Evolutionary conservation across 1,284 basidiomycete species (phyloP), one percentile per base, ranked within the genome.

Genomic region (Omphalotus olearius): DNA sequence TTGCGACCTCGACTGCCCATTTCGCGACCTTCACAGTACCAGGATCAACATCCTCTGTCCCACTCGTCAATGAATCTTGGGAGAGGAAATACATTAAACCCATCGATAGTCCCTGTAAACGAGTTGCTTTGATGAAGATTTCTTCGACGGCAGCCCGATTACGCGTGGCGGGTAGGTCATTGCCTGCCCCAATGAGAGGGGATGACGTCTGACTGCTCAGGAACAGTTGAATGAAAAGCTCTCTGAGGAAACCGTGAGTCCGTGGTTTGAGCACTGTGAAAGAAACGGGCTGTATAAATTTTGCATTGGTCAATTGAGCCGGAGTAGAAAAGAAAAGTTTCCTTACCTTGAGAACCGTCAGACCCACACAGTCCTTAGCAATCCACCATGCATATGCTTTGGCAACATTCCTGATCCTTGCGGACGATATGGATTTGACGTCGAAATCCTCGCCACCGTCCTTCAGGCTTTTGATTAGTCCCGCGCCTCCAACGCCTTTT

Each of bases 311-410:
- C n/a, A 17, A 2, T n/a, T 23, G 35, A 38, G 55, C 53, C 14
- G 14, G 6, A 38, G 18, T 23, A 33, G 30, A 33, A 9, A 30
- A 45, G 23, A 30, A 9, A 30, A 45, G 23, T 16, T n/a, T 16
- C 1, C 45, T n/a, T 16, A 91, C 93, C 80, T 96, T 98, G 57
- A 98, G 74, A 6, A 96, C 80, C 0, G 81, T 76, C 40, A 98
- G 69, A 20, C 84, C 73, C 20, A 89, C 70, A 14, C 78, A 78
- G 45, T 84, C 86, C 62, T 88, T 87, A 0, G 85, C 88, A 30
- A 93, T 74, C 79, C 88, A 88, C 87, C 91, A 95, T 1, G 80
- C 90, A 60, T 91, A 91, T 3, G 88, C 84, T 53, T 76, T 79
- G 20, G 91, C 91, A 11, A 91, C 62, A 60, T 88, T 91, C 41